Conservation (phyloP, 148 eudicot species). For the Cornus florida region DNA sequence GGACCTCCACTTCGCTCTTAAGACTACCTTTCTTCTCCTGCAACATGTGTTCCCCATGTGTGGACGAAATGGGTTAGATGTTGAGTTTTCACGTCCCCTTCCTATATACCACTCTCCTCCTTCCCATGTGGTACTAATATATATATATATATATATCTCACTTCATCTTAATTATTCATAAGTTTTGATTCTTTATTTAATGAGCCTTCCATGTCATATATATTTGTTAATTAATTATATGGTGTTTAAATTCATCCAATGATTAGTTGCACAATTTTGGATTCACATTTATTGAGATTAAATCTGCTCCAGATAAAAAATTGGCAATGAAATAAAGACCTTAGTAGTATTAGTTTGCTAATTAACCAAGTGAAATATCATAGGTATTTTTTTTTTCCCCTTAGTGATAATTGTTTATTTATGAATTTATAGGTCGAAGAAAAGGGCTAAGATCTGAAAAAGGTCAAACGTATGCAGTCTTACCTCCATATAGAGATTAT, state of each 20-base stretch:
- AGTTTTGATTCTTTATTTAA: not conserved
- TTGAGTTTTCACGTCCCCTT: not conserved
- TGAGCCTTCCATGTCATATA: not conserved
- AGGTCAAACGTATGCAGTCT: no score
- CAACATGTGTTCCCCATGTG: slow-evolving; percentile 12
- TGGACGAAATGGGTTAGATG: not conserved
- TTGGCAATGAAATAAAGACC: no score
- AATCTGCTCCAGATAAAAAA: not conserved
- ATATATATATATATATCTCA: no score
- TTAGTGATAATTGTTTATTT: no score
- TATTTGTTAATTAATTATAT: not conserved
- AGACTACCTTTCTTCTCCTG: not conserved
- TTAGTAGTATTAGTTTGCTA: no score
- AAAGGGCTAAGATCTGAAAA: no score
- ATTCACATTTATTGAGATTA: not conserved
- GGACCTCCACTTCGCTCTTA: not conserved
- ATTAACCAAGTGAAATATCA: no score
- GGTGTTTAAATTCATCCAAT: not conserved
- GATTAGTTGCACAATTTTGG: not conserved
- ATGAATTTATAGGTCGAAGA: no score
- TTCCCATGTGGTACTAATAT: no score
- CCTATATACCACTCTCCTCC: not conserved
- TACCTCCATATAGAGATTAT: no score
- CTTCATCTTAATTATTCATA: no score
- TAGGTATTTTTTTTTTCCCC: no score